Evolutionary conservation across 208 protist genomes (phyloP).

Genomic region (Leishmania martiniquensis): DNA sequence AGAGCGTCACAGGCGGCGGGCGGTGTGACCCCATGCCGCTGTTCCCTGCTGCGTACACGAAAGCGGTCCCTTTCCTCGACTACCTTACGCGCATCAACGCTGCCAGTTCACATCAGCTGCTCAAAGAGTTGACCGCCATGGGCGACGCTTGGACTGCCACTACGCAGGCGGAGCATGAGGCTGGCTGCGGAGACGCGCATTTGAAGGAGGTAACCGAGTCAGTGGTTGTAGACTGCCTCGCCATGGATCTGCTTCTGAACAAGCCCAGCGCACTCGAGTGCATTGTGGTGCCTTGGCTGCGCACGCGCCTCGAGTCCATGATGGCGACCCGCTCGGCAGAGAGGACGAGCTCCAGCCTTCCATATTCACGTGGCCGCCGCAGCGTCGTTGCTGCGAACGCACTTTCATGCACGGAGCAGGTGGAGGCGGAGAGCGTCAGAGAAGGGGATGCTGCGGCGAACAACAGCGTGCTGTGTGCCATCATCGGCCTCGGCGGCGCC

Average conservation of each 20-base stretch:
- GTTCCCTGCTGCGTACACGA: constrained; percentile 9
- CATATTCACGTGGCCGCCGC: background rate
- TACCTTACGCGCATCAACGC: constrained; percentile 28
- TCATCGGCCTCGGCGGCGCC: constrained; percentile 55
- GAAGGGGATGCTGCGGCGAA: background rate
- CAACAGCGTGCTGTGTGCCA: constrained; percentile 50
- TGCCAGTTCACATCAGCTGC: constrained; percentile 14
- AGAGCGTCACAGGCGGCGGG: background rate
- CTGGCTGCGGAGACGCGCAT: background rate
- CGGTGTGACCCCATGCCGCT: background rate
- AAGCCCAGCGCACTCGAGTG: constrained; percentile 28
- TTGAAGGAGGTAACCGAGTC: background rate
- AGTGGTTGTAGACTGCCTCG: constrained; percentile 43
- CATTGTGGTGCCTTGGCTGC: constrained; percentile 57
- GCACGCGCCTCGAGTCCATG: constrained; percentile 25
- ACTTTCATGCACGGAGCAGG: background rate
- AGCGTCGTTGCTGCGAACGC: background rate
- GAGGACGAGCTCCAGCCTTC: background rate
- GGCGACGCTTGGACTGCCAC: constrained; percentile 24
- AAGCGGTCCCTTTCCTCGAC: constrained; percentile 26
- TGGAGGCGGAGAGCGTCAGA: background rate
- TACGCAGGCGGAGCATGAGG: background rate
- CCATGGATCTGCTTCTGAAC: constrained; percentile 71
- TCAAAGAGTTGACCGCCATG: constrained; percentile 42
- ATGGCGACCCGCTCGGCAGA: background rate